Evolutionary conservation across 768 basidiomycete genomes (phyloP).

Genomic region (Gymnopilus dilepis): DNA sequence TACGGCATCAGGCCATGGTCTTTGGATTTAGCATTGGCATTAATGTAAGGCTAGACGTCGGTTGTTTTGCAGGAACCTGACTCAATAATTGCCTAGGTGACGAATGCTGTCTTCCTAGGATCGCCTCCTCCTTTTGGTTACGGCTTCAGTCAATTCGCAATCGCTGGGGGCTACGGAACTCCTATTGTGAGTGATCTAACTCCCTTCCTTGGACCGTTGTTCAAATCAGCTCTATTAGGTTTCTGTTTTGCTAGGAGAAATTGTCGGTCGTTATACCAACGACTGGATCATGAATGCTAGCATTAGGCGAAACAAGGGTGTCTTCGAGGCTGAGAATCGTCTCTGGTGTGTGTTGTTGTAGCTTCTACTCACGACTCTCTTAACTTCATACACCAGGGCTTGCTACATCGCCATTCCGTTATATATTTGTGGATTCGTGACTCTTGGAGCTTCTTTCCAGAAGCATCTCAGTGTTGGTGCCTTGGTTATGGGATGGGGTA

Average conservation of each 20-base stretch:
- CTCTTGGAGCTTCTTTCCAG: constrained; percentile 60
- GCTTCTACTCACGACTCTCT: neutral
- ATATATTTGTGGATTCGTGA: constrained; percentile 65
- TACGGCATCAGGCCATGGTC: constrained; percentile 43
- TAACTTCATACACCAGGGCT: constrained; percentile 43
- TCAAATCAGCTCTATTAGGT: constrained; percentile 37
- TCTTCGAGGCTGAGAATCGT: constrained; percentile 65
- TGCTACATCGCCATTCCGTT: constrained; percentile 64
- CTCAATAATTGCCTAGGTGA: constrained; percentile 45
- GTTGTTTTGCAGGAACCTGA: neutral
- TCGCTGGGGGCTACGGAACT: constrained; percentile 59
- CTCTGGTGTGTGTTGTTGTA: constrained; percentile 49
- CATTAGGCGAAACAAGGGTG: constrained; percentile 56
- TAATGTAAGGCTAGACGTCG: constrained; percentile 44
- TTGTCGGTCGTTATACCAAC: constrained; percentile 57
- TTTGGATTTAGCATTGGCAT: constrained; percentile 75
- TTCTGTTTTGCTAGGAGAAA: constrained; percentile 56
- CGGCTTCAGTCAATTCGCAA: constrained; percentile 53
- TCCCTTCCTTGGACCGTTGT: neutral
- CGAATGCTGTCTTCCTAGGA: constrained; percentile 69
- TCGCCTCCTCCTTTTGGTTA: constrained; percentile 58
- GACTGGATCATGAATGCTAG: constrained; percentile 54
- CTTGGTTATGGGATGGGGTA: constrained; percentile 72
- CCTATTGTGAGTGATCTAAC: constrained; percentile 49
- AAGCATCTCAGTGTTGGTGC: constrained; percentile 56